Base-by-base conservation (phyloP, 495 filamentous ascomycete genomes). In the Ramalina intermedia region DNA sequence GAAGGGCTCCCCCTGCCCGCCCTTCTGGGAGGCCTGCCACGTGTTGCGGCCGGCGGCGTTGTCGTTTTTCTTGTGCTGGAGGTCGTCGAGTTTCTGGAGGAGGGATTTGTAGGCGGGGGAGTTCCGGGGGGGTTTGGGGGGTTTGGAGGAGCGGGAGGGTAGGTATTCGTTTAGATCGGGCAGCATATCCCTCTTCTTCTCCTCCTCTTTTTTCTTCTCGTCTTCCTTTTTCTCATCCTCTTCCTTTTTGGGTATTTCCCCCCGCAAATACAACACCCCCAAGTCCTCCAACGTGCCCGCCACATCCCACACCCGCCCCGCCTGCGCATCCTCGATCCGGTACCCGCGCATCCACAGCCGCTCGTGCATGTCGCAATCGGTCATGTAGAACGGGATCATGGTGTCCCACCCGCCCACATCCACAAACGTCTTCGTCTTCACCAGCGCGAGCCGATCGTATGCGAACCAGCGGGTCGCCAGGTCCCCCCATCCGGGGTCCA, bases 361-460 rank as follows among this genome's bases (percentile, higher is more conserved):
- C 13, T 63, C 58, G 55, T 78, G 69, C 56, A 76, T 72, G 41
- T 81, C 77, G 57, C 76, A 80, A 49, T 80, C 75, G 1, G 76
- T 74, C 49, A 62, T 66, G 51, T 80, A 80, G 53, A 75, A 80
- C 1, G 76, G 77, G n/a, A 81, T 78, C 52, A 75, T 50, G 0
- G 69, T 67, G 48, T 80, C 76, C 72, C 74, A 80, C 0, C 66
- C 73, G n/a, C 74, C 74, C n/a, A 80, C 62, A 35, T 69, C 65
- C 37, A 71, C 66, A 37, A 67, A 66, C 1, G 75, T 71, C 12
- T 55, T 55, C 20, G 70, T 71, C 47, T 80, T 78, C 37, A 80
- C 73, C 9, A 80, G 60, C 6, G 77, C 66, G 13, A 82, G 65
- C 27, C 72, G 69, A 51, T 81, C 77, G 59, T 80, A 80, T 18